Evolutionary conservation across 139 green algal species (phyloP), one percentile per base, ranked within the genome.

Genomic region (Chlorella sp.): DNA sequence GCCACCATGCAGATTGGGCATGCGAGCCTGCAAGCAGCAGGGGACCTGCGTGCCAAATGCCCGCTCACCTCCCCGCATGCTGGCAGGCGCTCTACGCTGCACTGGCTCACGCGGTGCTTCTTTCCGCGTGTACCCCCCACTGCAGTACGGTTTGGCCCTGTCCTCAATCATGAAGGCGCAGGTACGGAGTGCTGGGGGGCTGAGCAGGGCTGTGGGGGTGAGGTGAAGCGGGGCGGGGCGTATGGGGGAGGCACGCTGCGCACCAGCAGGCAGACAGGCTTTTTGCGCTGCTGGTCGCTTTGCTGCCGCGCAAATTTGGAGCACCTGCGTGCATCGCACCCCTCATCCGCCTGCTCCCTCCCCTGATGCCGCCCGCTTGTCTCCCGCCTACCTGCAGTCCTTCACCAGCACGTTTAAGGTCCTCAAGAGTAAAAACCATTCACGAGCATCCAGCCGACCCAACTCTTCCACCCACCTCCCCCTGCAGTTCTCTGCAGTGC

Each of bases 101-200:
- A 30, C 34, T 32, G 34, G 34, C 36, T 42, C n/a, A 22, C n/a
- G 28, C 73, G 24, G n/a, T 36, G 28, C n/a, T 53, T 34, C 16
- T 3, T 81, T 53, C 75, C 5, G 15, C n/a, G 24, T 80, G 4
- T 18, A 11, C 32, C 26, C 57, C 39, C 39, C n/a, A n/a, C 39
- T 61, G 77, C 36, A 48, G 32, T 86, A 86, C 34, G 81, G 30
- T 15, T n/a, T 86, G n/a, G 26, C 53, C 16, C 53, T 86, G 81
- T 57, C 81, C 18, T 48, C 81, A 5, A 48, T 86, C 81, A 48
- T 86, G 32, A 86, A 86, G 53, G 32, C 60, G 15, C 81, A 86
- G 81, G 81, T 86, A 16, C 42, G 40, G 24, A 22, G 37, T 71
- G 21, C 64, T 30, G 16, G 64, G 21, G 22, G 64, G 64, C 64